Base-by-base conservation (phyloP, 768 basidiomycete species). In the Mycena chlorophos region DNA sequence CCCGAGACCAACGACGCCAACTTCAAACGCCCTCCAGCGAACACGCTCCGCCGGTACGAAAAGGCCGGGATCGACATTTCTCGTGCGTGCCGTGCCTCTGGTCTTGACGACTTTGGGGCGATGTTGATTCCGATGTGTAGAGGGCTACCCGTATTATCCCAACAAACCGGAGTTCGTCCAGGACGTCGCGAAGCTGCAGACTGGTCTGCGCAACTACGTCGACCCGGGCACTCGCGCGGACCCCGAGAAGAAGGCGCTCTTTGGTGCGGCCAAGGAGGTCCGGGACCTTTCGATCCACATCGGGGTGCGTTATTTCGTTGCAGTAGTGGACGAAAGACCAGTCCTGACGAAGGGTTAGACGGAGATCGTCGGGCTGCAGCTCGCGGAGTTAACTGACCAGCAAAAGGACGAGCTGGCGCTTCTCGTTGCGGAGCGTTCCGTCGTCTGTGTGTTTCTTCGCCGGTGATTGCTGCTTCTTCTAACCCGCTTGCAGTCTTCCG, bases 121-220 rank as follows among this genome's bases (percentile, higher is more conserved):
- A 37, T 3, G 29, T 45, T 31, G 0, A 42, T 3, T 53, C 25
- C 39, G 10, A 12, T 13, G n/a, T 29, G 1, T 26, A 56, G 56
- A 58, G 52, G 63, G 63, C 22, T 63, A 63, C 42, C 63, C 63
- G 17, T 63, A 63, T 52, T 54, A 55, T 30, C 63, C 63, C 2
- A 58, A 57, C 54, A 57, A 61, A 37, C 63, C 63, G 2, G 56
- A 61, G 20, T 63, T 61, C 16, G 56, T 63, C 1, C 59, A 63
- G 54, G 63, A 63, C 37, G 63, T 63, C n/a, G 59, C 61, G 56
- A 63, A 58, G 30, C 37, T 63, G 39, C 63, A 61, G 49, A 58
- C 56, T 3, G 46, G 50, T 39, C 49, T 61, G 48, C 54, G 63
- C 29, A 39, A 56, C 31, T 60, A 61, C 22, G 63, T 61, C 17